Percentiles rank a stretch among this genome's conserved stretches.
phyloP scores from a whole-genome alignment of 805 yeast genomes.

The Suhomyces emberorum region DNA sequence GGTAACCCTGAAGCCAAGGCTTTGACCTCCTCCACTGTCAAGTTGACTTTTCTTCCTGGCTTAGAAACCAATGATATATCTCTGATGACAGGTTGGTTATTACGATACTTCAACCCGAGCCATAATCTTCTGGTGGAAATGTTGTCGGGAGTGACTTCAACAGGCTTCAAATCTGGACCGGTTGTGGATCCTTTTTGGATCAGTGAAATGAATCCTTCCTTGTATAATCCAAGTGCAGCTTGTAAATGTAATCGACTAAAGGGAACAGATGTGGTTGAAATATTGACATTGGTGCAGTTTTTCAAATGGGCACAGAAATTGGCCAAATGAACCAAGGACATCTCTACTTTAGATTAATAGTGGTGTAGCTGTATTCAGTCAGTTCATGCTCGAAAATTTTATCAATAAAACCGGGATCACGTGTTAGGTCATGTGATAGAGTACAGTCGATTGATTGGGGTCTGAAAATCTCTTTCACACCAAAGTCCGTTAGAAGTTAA shows the following conservation, averaged over 20 bases:
- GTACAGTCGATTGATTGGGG: too few relatives aligned
- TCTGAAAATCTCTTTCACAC: not conserved
- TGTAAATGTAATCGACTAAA: slow-evolving; percentile 79
- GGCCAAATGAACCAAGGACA: slow-evolving; percentile 86
- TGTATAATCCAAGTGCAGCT: slow-evolving; percentile 78
- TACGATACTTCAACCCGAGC: slow-evolving; percentile 87
- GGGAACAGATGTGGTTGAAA: slow-evolving; percentile 76
- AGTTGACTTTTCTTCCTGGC: slow-evolving; percentile 74
- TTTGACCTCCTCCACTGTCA: slow-evolving; percentile 61
- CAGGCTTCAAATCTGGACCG: slow-evolving; percentile 79
- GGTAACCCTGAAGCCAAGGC: slow-evolving; percentile 73
- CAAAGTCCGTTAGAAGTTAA: not conserved
- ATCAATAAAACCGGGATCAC: not conserved
- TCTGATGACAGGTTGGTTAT: slow-evolving; percentile 72
- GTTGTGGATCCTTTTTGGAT: slow-evolving; percentile 75
- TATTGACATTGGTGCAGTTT: slow-evolving; percentile 75
- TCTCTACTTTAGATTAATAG: too few relatives aligned
- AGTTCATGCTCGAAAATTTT: not conserved
- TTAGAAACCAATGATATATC: slow-evolving; percentile 72
- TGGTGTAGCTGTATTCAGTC: too few relatives aligned
- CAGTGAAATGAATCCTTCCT: slow-evolving; percentile 83
- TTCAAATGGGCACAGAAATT: slow-evolving; percentile 85
- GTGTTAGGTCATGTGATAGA: not conserved
- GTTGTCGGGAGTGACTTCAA: slow-evolving; percentile 82
- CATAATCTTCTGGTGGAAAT: slow-evolving; percentile 83